Percentiles rank a stretch among this genome's conserved stretches.
These are phyloP conservation scores for Colletotrichum endophyticum DNA, from an alignment of 2,329 filamentous ascomycete genomes.

Conservation along the genomic window DNA sequence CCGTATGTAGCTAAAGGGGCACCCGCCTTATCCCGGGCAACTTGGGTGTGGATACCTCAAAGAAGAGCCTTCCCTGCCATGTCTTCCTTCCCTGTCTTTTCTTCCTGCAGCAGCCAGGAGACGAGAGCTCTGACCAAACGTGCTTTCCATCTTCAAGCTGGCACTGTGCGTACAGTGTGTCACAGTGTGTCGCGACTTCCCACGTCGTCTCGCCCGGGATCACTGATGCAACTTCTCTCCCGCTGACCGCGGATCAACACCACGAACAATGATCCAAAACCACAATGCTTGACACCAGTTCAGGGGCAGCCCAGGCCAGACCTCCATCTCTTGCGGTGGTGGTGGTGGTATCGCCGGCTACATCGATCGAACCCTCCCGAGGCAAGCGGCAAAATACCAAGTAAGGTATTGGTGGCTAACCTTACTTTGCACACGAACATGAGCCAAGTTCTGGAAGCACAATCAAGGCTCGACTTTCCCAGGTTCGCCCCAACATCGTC, in stretches of 20 bases:
- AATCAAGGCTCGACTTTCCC: neutral
- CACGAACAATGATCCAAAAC: neutral
- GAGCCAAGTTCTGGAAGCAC: neutral
- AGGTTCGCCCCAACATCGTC: neutral
- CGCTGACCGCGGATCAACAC: neutral
- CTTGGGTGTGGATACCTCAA: neutral
- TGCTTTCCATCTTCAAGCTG: neutral
- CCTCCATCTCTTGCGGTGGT: neutral
- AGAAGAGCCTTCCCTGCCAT: neutral
- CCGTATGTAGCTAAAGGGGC: conserved; percentile 8
- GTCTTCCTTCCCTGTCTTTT: neutral
- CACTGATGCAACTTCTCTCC: neutral
- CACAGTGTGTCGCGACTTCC: neutral
- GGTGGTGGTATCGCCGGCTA: neutral
- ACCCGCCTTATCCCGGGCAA: neutral
- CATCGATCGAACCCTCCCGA: neutral
- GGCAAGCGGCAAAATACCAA: neutral
- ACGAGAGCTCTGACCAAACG: conserved; percentile 1
- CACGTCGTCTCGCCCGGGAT: neutral
- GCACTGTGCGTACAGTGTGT: neutral
- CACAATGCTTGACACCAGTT: neutral
- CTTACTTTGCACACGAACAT: neutral
- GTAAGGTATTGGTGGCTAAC: neutral
- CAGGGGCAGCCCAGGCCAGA: neutral
- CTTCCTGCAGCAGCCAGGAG: neutral